Base-by-base conservation (phyloP, 2,329 filamentous ascomycete genomes). In the Colletotrichum graminicola region DNA sequence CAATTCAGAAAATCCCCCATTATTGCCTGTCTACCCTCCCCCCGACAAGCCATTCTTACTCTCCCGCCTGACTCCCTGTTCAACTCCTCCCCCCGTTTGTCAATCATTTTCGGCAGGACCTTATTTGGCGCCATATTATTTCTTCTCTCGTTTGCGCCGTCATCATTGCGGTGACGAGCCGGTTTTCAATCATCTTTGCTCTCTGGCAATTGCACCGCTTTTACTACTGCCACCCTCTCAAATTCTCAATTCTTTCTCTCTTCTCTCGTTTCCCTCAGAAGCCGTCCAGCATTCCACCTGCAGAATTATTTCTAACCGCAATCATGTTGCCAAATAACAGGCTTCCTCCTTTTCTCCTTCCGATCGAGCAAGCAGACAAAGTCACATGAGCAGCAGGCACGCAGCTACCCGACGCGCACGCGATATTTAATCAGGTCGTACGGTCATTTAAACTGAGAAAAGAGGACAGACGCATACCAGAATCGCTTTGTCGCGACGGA, bases 251-350 rank as follows among this genome's bases (percentile, higher is more conserved):
- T 73, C 65, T 72, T 63, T 71, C 47, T 60, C 62, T 66, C 45
- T 61, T 73, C 60, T 62, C 67, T 36, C 57, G 11, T 64, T 76
- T 81, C 43, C 32, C 52, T 52, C 54, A 55, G 69, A 72, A 69
- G 67, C 36, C 54, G 54, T 41, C 39, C 45, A 36, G 60, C 52
- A 52, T 41, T 21, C 47, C 32, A 39, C 60, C 59, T 39, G 66
- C 78, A 84, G 82, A 81, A 84, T 85, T 80, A 79, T 80, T 81
- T 83, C 87, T 89, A 88, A 89, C 87, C 77, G 82, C 84, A 84
- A 84, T 82, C 83, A 81, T 84, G 78, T 83, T 80, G 83, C 82
- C 83, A 84, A 85, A 82, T 80, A 84, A 80, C 83, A 86, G 85
- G 82, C 84, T 74, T 71, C 79, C 62, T 54, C 57, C 39, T 67